A percentile compares a stretch with the other conserved stretches of the same genome.
These are phyloP conservation scores for Prunus mongolica DNA, from an alignment of 306 rosid species.

Conservation along the genomic window DNA sequence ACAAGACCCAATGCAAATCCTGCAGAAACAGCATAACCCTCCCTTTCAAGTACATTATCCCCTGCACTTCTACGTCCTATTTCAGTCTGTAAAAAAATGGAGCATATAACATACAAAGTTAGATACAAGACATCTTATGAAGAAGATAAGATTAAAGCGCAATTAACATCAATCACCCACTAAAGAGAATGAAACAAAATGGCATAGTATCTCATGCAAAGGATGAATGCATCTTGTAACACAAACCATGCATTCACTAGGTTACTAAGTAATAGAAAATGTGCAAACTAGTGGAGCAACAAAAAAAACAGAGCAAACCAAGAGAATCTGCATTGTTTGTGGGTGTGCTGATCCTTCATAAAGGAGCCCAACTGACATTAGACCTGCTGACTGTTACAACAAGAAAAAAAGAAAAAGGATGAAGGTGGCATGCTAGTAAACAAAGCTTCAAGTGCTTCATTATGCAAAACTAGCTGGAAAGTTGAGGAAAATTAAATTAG, in stretches of 20 bases:
- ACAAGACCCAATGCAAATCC: slow-evolving; percentile 96
- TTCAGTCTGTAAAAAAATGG: slow-evolving; percentile 59
- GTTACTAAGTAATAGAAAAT: neutral
- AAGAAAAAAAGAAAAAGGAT: slow-evolving; percentile 3
- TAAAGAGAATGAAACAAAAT: neutral
- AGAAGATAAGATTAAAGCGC: neutral
- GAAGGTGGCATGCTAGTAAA: neutral
- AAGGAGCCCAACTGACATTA: slow-evolving; percentile 87
- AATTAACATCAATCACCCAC: neutral
- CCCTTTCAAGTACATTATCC: slow-evolving; percentile 96
- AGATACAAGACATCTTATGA: slow-evolving; percentile 14
- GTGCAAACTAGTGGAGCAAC: slow-evolving; percentile 23
- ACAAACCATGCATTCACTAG: neutral
- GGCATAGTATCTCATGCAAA: neutral
- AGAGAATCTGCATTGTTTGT: slow-evolving; percentile 79
- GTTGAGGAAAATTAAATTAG: neutral
- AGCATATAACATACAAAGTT: neutral
- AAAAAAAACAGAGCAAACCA: slow-evolving; percentile 46
- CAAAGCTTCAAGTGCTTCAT: slow-evolving; percentile 3
- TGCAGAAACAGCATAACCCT: slow-evolving; percentile 97
- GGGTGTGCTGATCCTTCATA: slow-evolving; percentile 95
- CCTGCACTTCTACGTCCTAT: slow-evolving; percentile 95
- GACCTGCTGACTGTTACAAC: slow-evolving; percentile 72
- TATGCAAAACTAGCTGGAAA: slow-evolving; percentile 5
- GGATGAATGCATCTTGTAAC: neutral